Evolutionary conservation across 2,329 filamentous ascomycete species (phyloP).

Genomic region (Trichoderma simmonsii): DNA sequence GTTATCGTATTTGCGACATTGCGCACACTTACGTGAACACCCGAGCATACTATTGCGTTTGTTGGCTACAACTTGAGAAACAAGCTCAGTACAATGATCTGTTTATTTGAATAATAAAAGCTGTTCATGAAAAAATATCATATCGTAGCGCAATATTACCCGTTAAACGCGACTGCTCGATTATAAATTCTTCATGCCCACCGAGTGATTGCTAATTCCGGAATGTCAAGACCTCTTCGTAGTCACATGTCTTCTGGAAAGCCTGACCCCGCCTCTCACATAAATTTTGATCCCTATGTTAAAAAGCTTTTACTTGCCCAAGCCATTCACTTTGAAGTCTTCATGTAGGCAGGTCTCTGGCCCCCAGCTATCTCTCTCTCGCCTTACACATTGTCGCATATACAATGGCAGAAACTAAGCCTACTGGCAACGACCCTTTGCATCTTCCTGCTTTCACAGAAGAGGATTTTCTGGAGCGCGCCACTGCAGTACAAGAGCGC

Average conservation of each 20-base stretch:
- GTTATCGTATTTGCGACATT: neutral
- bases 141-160: neutral
- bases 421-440: neutral
- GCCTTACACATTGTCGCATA: neutral
- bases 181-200: neutral
- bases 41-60: neutral
- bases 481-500: neutral
- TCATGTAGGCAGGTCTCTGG: neutral
- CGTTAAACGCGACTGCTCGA: neutral
- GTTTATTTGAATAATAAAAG: neutral
- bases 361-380: neutral
- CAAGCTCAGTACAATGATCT: fast-evolving
- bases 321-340: neutral
- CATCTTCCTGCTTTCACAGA: neutral
- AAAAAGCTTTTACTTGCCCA: neutral
- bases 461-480: neutral
- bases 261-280: neutral
- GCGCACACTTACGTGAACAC: neutral
- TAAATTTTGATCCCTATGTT: neutral
- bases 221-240: neutral
- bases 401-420: neutral
- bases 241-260: neutral
- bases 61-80: neutral
- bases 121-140: neutral
- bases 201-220: neutral